A percentile compares a stretch with the other conserved stretches of the same genome.
Evolutionary conservation across 192 early-diverging fungal species (phyloP).

Genomic region (Thoreauomyces humboldtii): DNA sequence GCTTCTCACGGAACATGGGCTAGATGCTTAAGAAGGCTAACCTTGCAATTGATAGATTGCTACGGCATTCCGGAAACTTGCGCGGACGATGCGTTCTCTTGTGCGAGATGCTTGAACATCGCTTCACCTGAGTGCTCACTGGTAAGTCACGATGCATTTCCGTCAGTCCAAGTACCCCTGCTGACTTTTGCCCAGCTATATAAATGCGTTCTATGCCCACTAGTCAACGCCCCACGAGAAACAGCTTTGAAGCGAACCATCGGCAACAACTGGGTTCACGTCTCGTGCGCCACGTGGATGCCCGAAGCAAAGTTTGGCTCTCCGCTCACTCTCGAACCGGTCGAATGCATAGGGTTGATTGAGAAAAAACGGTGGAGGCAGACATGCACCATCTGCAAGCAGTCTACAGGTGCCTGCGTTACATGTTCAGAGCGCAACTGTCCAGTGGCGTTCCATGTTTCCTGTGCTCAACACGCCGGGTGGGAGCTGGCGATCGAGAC

Average conservation of each 20-base stretch:
- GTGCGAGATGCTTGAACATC: conserved; percentile 33
- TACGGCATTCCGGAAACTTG: conserved; percentile 24
- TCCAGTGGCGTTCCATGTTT: conserved; percentile 22
- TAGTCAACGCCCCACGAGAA: conserved; percentile 5
- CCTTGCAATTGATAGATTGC: too few relatives aligned
- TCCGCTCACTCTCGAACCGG: conserved; percentile 11
- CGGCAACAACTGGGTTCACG: conserved; percentile 45
- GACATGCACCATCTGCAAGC: conserved; percentile 34
- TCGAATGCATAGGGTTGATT: conserved; percentile 43
- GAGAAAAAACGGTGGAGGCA: conserved; percentile 37
- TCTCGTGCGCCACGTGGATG: conserved; percentile 41
- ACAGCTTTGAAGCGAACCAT: conserved; percentile 36
- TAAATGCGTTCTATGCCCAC: conserved; percentile 39
- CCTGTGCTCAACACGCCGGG: conserved; percentile 29
- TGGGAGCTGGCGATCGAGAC: conserved; percentile 27
- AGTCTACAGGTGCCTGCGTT: conserved; percentile 29
- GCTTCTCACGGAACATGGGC: too few relatives aligned
- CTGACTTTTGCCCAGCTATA: conserved; percentile 23
- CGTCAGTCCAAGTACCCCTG: background rate
- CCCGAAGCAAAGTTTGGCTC: conserved; percentile 40
- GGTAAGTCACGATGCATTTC: conserved; percentile 16
- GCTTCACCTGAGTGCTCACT: conserved; percentile 25
- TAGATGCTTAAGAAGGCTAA: too few relatives aligned
- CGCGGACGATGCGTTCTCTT: conserved; percentile 8
- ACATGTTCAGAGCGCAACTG: conserved; percentile 39